phyloP scores from a whole-genome alignment of 768 basidiomycete genomes.

The Ramaria rubella region DNA sequence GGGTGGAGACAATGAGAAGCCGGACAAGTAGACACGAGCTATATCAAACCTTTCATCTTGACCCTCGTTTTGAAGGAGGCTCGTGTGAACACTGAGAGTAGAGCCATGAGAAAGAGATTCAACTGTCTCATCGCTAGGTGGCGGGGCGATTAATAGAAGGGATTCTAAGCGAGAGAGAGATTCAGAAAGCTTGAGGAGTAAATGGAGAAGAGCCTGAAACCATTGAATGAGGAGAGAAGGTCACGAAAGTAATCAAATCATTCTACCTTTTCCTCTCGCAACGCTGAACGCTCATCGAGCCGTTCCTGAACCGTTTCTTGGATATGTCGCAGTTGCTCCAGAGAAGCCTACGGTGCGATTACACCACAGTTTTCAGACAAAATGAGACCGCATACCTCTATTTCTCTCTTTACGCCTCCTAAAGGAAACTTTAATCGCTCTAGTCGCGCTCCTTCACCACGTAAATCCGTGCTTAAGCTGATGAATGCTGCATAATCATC shows the following conservation, averaged over 20 bases:
- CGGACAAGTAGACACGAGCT: conserved; percentile 9
- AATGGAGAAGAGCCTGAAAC: conserved; percentile 68
- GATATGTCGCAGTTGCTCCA: conserved; percentile 47
- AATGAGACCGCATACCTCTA: conserved; percentile 47
- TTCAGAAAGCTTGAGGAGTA: conserved; percentile 89
- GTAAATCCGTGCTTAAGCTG: conserved; percentile 86
- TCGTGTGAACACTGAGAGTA: not conserved
- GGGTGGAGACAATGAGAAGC: not conserved
- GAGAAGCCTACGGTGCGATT: conserved; percentile 13
- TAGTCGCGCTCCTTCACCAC: conserved; percentile 74
- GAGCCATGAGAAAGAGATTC: conserved; percentile 27
- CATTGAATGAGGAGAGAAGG: conserved; percentile 7
- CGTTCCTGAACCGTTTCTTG: conserved; percentile 75
- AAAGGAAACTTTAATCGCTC: conserved; percentile 65
- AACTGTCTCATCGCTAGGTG: conserved; percentile 34
- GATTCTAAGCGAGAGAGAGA: conserved; percentile 84
- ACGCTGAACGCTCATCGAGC: conserved; percentile 59
- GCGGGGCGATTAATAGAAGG: conserved; percentile 62
- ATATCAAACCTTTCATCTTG: conserved; percentile 38
- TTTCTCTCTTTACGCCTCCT: conserved; percentile 50
- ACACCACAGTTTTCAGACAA: conserved; percentile 4
- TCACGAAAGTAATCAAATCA: conserved; percentile 5
- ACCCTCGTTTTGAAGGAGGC: conserved; percentile 26
- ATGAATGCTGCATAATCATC: conserved; percentile 98
- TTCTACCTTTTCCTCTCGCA: conserved; percentile 84